Conservation (phyloP, 352 stramenopile species). For the Phytophthora pinifolia region DNA sequence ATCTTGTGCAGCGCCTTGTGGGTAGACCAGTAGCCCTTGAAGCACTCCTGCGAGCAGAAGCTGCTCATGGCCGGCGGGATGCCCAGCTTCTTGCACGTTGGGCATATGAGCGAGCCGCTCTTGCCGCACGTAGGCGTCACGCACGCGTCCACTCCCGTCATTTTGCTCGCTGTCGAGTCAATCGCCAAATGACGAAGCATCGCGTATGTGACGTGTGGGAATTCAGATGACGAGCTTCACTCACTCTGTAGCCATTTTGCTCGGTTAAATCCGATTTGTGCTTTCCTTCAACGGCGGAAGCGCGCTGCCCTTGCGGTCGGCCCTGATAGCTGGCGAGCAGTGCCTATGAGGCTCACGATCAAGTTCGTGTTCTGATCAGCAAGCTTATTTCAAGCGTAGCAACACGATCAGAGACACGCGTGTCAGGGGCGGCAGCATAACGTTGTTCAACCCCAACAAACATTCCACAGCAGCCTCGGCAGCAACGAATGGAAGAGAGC, state of each 20-base stretch:
- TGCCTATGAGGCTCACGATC: too few species aligned
- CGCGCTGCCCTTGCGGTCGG: too few species aligned
- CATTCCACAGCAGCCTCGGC: too few species aligned
- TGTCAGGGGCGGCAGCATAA: too few species aligned
- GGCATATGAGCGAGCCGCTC: slow-evolving; percentile 84
- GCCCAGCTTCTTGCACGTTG: slow-evolving; percentile 91
- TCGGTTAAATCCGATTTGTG: slow-evolving; percentile 19
- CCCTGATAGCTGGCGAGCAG: too few species aligned
- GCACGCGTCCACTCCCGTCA: slow-evolving; percentile 37
- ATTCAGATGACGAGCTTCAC: not conserved
- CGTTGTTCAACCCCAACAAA: too few species aligned
- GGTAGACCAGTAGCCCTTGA: slow-evolving; percentile 94
- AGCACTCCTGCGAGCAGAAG: slow-evolving; percentile 96
- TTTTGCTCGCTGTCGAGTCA: slow-evolving; percentile 6
- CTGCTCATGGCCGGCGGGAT: slow-evolving; percentile 83
- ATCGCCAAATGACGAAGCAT: slow-evolving; percentile 11
- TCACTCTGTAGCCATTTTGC: slow-evolving; percentile 9
- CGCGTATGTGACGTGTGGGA: slow-evolving; percentile 18
- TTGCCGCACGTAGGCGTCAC: slow-evolving; percentile 81
- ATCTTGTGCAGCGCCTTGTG: slow-evolving; percentile 98
- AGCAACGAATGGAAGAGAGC: slow-evolving; percentile 11
- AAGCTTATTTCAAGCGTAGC: too few species aligned
- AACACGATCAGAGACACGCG: too few species aligned
- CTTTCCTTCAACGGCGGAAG: slow-evolving; percentile 1
- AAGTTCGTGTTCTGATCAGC: too few species aligned